These are phyloP conservation scores for Fusarium sp. DNA, from an alignment of 2,329 filamentous ascomycete genomes.

Conservation along the genomic window DNA sequence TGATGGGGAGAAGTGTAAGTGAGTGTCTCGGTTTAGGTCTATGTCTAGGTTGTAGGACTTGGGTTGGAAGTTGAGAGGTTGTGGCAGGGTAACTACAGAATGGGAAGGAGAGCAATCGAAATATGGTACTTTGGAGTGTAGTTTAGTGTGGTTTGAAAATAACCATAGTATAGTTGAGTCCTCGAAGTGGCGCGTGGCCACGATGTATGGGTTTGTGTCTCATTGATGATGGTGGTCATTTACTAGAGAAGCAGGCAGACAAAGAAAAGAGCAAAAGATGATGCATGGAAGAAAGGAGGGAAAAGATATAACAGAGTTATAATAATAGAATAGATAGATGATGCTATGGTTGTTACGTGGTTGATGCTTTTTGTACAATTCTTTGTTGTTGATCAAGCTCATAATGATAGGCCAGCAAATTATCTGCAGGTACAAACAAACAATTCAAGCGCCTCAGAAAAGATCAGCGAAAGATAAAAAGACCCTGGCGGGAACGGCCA, in stretches of 20 bases:
- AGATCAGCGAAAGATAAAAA: constrained; percentile 5
- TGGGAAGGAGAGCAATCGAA: not conserved
- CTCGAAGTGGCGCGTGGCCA: constrained; percentile 28
- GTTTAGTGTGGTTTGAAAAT: constrained; percentile 12
- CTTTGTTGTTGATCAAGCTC: constrained; percentile 13
- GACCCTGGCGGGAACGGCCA: constrained; percentile 12
- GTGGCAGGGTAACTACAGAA: constrained; percentile 22
- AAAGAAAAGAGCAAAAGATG: constrained; percentile 10
- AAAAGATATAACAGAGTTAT: not conserved
- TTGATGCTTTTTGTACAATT: not conserved
- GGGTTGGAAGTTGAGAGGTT: not conserved
- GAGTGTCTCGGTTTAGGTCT: constrained; percentile 6
- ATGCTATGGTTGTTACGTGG: not conserved
- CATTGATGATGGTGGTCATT: constrained; percentile 36
- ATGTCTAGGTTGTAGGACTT: constrained; percentile 25
- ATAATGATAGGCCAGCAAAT: not conserved
- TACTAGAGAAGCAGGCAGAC: constrained; percentile 2
- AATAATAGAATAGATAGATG: not conserved
- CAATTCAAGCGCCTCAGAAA: constrained; percentile 19
- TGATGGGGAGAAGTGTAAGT: constrained; percentile 37
- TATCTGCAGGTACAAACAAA: not conserved
- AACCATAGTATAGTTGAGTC: not conserved
- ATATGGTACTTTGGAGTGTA: constrained; percentile 3
- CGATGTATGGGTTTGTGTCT: constrained; percentile 29
- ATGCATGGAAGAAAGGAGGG: not conserved